These are phyloP conservation scores for Scheffersomyces insectosa DNA, from an alignment of 1,139 yeast genomes.

Conservation along the genomic window DNA sequence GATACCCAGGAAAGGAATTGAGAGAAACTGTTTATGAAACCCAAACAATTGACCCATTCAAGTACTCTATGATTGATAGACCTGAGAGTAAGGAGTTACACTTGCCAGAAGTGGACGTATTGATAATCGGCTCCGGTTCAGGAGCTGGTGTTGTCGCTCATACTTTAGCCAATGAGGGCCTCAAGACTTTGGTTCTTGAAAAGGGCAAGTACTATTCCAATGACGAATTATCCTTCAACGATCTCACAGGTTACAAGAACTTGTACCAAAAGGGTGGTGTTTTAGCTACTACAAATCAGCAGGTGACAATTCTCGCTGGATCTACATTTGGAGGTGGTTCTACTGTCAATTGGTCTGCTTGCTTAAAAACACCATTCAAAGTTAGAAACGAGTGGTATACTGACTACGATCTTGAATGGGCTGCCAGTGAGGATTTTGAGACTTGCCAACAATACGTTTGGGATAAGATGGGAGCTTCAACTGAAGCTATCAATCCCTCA, in stretches of 20 bases:
- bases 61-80: constrained; percentile 33
- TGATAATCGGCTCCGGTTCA: constrained; percentile 58
- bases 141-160: constrained; percentile 62
- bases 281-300: constrained; percentile 35
- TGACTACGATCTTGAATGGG: constrained; percentile 51
- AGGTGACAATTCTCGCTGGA: constrained; percentile 49
- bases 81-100: constrained; percentile 35
- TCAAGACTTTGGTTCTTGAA: constrained; percentile 50
- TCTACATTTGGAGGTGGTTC: constrained; percentile 63
- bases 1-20: constrained; percentile 34
- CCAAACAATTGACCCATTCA: constrained; percentile 24
- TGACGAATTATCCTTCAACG: constrained; percentile 39
- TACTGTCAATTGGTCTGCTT: constrained; percentile 65
- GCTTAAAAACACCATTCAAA: constrained; percentile 52
- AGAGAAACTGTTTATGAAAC: constrained; percentile 31
- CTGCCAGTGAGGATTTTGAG: constrained; percentile 45
- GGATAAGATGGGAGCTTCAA: constrained; percentile 52
- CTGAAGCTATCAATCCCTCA: constrained; percentile 46
- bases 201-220: constrained; percentile 50
- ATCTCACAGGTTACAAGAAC: constrained; percentile 34
- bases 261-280: constrained; percentile 47
- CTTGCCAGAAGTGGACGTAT: constrained; percentile 42
- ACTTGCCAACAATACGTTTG: constrained; percentile 51
- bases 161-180: constrained; percentile 47
- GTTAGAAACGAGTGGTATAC: constrained; percentile 59